Conservation (phyloP, 2,329 filamentous ascomycete genomes). For the Colletotrichum eremochloae region DNA sequence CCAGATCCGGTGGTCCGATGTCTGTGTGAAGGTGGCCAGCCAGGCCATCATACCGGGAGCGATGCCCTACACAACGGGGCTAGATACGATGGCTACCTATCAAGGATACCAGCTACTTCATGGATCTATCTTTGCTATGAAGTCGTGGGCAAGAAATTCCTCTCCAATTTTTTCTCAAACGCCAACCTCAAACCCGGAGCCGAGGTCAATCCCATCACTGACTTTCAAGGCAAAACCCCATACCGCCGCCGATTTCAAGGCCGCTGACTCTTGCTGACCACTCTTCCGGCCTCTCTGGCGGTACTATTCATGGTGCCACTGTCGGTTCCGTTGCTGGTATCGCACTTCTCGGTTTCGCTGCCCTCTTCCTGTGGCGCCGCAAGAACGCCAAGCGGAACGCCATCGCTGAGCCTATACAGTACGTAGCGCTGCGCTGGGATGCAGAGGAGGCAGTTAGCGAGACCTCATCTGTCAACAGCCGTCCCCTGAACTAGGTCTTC, state of each 20-base stretch:
- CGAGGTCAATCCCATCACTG: background rate
- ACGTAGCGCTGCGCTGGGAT: conserved; percentile 39
- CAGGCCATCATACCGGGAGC: too few relatives aligned
- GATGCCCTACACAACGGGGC: too few relatives aligned
- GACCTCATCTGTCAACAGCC: conserved; percentile 35
- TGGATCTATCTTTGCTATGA: background rate
- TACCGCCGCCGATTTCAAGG: conserved; percentile 46
- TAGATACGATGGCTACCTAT: background rate
- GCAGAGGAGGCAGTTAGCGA: conserved; percentile 42
- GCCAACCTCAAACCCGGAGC: too few relatives aligned
- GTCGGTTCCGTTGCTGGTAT: conserved; percentile 82
- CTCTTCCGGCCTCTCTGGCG: conserved; percentile 66
- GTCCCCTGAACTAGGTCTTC: conserved; percentile 2
- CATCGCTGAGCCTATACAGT: conserved; percentile 36
- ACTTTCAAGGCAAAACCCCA: conserved; percentile 15
- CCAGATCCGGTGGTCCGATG: background rate
- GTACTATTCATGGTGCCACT: conserved; percentile 80
- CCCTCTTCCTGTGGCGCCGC: conserved; percentile 66
- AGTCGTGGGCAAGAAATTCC: background rate
- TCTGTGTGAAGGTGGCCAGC: too few relatives aligned
- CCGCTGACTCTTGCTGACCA: conserved; percentile 44
- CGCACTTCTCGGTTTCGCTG: conserved; percentile 70
- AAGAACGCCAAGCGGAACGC: conserved; percentile 45
- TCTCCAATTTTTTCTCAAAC: background rate
- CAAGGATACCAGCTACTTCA: background rate